A percentile compares a stretch with the other conserved stretches of the same genome.
Evolutionary conservation across 78 protist species (phyloP).

Genomic region (Neovahlkampfia damariscottae): DNA sequence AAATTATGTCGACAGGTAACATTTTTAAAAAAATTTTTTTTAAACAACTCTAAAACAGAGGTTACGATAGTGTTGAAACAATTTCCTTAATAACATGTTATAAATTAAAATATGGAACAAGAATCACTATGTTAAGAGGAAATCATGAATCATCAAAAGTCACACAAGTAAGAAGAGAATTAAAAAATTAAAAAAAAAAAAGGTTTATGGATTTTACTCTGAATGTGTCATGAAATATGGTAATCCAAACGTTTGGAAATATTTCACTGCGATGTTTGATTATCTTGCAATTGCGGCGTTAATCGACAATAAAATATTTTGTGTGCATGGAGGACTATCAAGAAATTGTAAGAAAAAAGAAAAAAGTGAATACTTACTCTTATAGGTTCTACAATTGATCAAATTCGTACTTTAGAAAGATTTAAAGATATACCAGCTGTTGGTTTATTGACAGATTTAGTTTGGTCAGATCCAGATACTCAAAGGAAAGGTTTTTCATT

Average conservation of each 20-base stretch:
- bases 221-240: conserved; percentile 34
- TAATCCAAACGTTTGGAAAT: conserved; percentile 4
- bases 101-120: conserved; percentile 10
- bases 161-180: too few species aligned
- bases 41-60: too few species aligned
- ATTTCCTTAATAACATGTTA: conserved; percentile 17
- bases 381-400: conserved; percentile 8
- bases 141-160: conserved; percentile 46
- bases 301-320: conserved; percentile 14
- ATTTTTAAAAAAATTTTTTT: too few species aligned
- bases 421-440: conserved; percentile 31
- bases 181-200: too few species aligned
- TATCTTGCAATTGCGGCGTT: conserved; percentile 39
- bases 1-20: conserved; percentile 46
- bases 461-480: conserved; percentile 33
- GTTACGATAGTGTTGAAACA: conserved; percentile 20
- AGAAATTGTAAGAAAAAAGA: conserved; percentile 1
- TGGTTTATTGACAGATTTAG: conserved; percentile 38
- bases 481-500: conserved; percentile 9
- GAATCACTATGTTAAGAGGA: conserved; percentile 35
- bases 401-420: conserved; percentile 15
- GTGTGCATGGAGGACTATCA: conserved; percentile 54
- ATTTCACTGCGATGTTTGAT: conserved; percentile 32
- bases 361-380: too few species aligned
- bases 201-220: conserved; percentile 45